These are phyloP conservation scores for Hippophae rhamnoides DNA, from an alignment of 306 rosid species.

Conservation along the genomic window DNA sequence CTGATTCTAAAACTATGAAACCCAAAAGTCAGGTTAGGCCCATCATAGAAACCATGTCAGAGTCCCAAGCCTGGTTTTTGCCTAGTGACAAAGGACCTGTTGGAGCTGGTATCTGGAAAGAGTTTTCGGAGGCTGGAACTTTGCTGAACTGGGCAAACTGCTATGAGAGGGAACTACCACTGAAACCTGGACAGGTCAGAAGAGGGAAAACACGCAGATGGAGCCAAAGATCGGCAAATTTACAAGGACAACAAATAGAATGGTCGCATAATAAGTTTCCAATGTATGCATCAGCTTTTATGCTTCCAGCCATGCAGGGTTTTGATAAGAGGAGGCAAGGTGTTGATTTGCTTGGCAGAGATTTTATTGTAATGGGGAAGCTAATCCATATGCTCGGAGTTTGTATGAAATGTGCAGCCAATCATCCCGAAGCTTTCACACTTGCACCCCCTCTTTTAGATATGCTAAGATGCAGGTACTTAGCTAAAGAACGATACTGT, in stretches of 20 bases:
- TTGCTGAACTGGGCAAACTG: conserved; percentile 74
- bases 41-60: conserved; percentile 62
- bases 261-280: conserved; percentile 86
- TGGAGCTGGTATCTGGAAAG: conserved; percentile 80
- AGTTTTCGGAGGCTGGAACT: conserved; percentile 54
- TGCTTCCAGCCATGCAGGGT: conserved; percentile 97
- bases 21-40: conserved; percentile 46
- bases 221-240: conserved; percentile 44
- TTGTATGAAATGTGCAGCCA: conserved; percentile 85
- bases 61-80: conserved; percentile 80
- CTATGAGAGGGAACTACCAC: conserved; percentile 78
- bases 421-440: conserved; percentile 90
- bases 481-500: not conserved
- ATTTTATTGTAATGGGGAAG: conserved; percentile 81
- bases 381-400: conserved; percentile 85
- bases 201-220: conserved; percentile 83
- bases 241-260: conserved; percentile 44
- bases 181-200: conserved; percentile 46
- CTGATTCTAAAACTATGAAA: conserved; percentile 47
- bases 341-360: conserved; percentile 85
- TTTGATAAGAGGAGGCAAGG: conserved; percentile 89
- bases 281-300: conserved; percentile 81
- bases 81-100: conserved; percentile 67
- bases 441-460: conserved; percentile 71
- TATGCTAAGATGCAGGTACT: conserved; percentile 80